Base-by-base conservation (phyloP, 2,329 filamentous ascomycete genomes). In the Ophiostoma angusticollis region DNA sequence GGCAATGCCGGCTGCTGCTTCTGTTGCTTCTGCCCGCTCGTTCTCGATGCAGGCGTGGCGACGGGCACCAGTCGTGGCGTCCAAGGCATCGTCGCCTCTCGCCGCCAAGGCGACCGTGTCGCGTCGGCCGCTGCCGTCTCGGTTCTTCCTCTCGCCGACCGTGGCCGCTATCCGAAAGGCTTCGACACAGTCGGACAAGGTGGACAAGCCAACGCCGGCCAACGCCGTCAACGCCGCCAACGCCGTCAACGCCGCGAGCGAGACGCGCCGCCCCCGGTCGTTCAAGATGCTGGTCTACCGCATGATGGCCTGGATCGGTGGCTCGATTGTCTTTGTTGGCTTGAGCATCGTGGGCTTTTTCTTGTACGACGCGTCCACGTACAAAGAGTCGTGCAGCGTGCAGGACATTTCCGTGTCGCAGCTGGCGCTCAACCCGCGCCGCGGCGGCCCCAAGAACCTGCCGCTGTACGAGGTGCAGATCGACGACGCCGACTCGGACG, bases 401-500 rank as follows among this genome's bases (percentile, higher is more conserved):
- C n/a, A 67, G 47, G 87, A 95, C 50, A 77, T 94, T 42, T 72
- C 80, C 35, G 81, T 98, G n/a, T 87, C 87, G 2, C 73, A 84
- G 50, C 63, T 85, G 25, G 91, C 91, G 1, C 64, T 98, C 38
- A 78, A 77, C 41, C 91, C 91, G 1, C 74, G 78, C 47, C 72
- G 71, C 43, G 91, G 91, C 40, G 91, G 91, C 0, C 87, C 89
- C 0, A 96, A 98, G 68, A 94, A 98, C 52, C 63, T 98, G 24
- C 91, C 89, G 2, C 91, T 98, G 43, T 79, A 83, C 16, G 84
- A 95, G 47, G 75, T 82, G 18, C 74, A 87, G 45, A 78, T 98
- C 29, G 87, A 94, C 54, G 91, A 94, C 53, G 89, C 96, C 53
- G 78, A 93, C 50, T 89, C 95, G 48, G 73, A 79, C 12, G 70